These are phyloP conservation scores for Sonneratia alba DNA, from an alignment of 345 rosid genomes.

Conservation along the genomic window DNA sequence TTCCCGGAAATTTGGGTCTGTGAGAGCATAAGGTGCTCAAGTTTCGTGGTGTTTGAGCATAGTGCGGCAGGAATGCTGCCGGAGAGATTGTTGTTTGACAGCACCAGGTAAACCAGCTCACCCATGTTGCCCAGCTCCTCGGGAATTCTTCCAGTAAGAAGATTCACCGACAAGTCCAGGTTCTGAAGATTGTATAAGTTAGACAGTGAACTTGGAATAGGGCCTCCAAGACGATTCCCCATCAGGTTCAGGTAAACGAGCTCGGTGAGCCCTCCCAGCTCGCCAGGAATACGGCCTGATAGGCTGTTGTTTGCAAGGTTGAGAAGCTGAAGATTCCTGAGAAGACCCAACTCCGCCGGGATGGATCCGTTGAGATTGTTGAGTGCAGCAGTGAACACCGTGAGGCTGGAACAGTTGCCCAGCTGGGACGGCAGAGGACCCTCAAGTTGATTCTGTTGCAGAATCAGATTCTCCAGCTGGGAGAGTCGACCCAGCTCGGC, in stretches of 20 bases:
- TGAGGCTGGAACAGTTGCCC: constrained; percentile 70
- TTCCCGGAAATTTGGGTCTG: constrained; percentile 52
- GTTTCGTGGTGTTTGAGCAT: constrained; percentile 45
- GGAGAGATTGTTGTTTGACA: constrained; percentile 53
- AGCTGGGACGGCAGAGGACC: constrained; percentile 65
- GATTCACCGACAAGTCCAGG: constrained; percentile 63
- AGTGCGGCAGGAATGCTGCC: constrained; percentile 41
- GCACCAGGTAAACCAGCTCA: constrained; percentile 44
- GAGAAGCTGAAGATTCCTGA: constrained; percentile 41
- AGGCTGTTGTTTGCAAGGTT: constrained; percentile 64
- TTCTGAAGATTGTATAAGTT: constrained; percentile 40
- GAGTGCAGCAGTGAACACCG: constrained; percentile 32
- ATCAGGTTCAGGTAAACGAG: constrained; percentile 53
- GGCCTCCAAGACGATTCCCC: constrained; percentile 61
- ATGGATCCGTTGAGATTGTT: constrained; percentile 71
- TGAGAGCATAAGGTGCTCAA: constrained; percentile 44
- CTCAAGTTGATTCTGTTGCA: constrained; percentile 58
- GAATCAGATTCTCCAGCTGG: constrained; percentile 29
- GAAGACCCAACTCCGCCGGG: constrained; percentile 48
- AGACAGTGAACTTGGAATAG: constrained; percentile 47
- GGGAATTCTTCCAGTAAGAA: constrained; percentile 60
- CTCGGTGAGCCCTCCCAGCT: constrained; percentile 51
- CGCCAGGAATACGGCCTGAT: constrained; percentile 58
- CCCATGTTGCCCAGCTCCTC: constrained; percentile 64
- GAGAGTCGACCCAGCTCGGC: constrained; percentile 46